A percentile compares a stretch with the other conserved stretches of the same genome.
Conservation (phyloP, 345 rosid species). For the Eucalyptus tenuipes region DNA sequence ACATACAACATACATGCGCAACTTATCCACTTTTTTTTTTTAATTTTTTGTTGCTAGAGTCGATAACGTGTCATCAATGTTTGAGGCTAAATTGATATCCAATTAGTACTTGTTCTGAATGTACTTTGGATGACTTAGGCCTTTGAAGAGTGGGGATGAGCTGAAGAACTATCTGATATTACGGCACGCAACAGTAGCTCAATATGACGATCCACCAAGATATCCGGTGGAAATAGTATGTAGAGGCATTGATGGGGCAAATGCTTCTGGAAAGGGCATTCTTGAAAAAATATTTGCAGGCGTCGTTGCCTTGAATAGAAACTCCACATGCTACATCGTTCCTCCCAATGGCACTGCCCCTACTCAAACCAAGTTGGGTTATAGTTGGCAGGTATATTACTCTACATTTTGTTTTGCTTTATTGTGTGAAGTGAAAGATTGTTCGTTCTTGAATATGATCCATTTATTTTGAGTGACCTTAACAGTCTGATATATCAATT, state of each 20-base stretch:
- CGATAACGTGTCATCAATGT: neutral
- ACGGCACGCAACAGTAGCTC: slow-evolving; percentile 16
- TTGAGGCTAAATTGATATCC: neutral
- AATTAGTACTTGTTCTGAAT: neutral
- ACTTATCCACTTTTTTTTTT: neutral
- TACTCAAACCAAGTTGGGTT: neutral
- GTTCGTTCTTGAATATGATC: neutral
- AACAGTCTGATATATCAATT: neutral
- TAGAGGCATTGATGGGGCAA: slow-evolving; percentile 12
- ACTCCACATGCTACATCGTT: neutral
- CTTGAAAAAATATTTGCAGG: slow-evolving; percentile 21
- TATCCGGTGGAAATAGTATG: slow-evolving; percentile 19
- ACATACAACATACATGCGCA: neutral
- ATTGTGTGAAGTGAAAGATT: neutral
- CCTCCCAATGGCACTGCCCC: neutral
- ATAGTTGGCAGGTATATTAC: slow-evolving; percentile 37
- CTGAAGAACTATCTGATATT: slow-evolving; percentile 9
- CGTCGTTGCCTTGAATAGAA: neutral
- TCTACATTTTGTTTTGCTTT: neutral
- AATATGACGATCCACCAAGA: slow-evolving; percentile 20
- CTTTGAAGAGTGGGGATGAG: neutral
- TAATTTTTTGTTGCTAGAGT: neutral
- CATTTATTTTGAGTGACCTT: neutral
- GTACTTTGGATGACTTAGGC: slow-evolving; percentile 3
- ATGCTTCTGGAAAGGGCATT: neutral